phyloP scores from a whole-genome alignment of 2,329 filamentous ascomycete genomes.

The Pyricularia sp. region DNA sequence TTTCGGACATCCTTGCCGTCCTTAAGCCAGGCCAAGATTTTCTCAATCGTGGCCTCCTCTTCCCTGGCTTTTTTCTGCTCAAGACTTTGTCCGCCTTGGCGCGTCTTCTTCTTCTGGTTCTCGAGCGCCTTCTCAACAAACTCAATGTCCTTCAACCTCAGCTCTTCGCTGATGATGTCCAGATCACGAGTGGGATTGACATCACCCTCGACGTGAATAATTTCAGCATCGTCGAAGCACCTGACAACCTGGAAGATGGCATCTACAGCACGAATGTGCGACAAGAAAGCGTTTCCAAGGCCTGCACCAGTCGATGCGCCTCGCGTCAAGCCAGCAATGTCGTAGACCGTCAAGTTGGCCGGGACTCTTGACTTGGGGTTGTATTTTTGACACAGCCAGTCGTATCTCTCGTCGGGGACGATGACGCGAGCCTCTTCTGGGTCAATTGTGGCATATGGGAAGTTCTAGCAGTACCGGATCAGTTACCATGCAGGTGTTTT shows the following conservation, averaged over 20 bases:
- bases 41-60: constrained; percentile 86
- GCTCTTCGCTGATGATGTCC: constrained; percentile 91
- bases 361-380: constrained; percentile 96
- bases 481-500: neutral
- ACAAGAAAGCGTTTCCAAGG: constrained; percentile 95
- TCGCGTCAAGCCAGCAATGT: constrained; percentile 92
- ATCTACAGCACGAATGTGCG: constrained; percentile 95
- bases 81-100: constrained; percentile 83
- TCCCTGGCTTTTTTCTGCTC: constrained; percentile 97
- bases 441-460: constrained; percentile 97
- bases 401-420: constrained; percentile 88
- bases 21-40: constrained; percentile 70
- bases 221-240: constrained; percentile 97
- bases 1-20: constrained; percentile 90
- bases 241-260: constrained; percentile 95
- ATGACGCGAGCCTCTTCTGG: constrained; percentile 96
- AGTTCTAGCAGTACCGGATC: constrained; percentile 51
- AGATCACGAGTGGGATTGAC: constrained; percentile 91
- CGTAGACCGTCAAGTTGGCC: constrained; percentile 94
- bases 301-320: constrained; percentile 95
- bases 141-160: constrained; percentile 96
- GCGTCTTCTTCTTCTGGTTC: constrained; percentile 83
- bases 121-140: constrained; percentile 95
- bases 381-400: constrained; percentile 93
- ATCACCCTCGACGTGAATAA: constrained; percentile 98